A percentile compares a stretch with the other conserved stretches of the same genome.
phyloP scores from a whole-genome alignment of 805 yeast genomes.

The Wickerhamiella bombiphila region DNA sequence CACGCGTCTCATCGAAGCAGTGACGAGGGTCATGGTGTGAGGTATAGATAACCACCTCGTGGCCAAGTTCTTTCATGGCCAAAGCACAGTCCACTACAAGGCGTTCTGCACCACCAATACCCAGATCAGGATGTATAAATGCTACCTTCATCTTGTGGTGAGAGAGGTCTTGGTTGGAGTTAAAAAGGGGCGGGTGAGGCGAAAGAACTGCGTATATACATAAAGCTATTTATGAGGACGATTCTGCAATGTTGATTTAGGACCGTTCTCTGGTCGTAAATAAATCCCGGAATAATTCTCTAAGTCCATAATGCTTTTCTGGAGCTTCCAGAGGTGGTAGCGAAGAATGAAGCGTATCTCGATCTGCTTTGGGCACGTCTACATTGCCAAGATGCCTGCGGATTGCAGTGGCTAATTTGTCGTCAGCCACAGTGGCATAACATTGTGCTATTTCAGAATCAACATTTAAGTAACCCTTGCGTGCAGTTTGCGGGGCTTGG shows the following conservation, averaged over 20 bases:
- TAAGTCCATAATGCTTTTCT: slow-evolving; percentile 21
- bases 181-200: no score
- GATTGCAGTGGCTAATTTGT: slow-evolving; percentile 8
- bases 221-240: no score
- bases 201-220: no score
- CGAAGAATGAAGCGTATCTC: slow-evolving; percentile 8
- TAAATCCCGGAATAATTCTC: slow-evolving; percentile 17
- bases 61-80: slow-evolving; percentile 56
- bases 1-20: slow-evolving; percentile 78
- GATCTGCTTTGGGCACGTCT: slow-evolving; percentile 8
- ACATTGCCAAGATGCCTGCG: slow-evolving; percentile 7
- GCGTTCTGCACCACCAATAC: slow-evolving; percentile 96
- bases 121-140: slow-evolving; percentile 88
- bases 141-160: slow-evolving; percentile 43
- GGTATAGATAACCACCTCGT: slow-evolving; percentile 57
- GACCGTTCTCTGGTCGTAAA: not conserved
- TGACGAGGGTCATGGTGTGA: slow-evolving; percentile 81
- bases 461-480: slow-evolving; percentile 35
- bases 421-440: slow-evolving; percentile 24
- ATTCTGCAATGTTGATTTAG: no score
- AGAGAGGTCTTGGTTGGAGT: no score
- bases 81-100: slow-evolving; percentile 92
- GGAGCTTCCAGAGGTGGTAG: slow-evolving; percentile 17
- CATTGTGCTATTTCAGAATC: slow-evolving; percentile 32
- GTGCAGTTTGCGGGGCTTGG: slow-evolving; percentile 49